Conservation (phyloP, 768 basidiomycete species). For the Trametes gibbosa region DNA sequence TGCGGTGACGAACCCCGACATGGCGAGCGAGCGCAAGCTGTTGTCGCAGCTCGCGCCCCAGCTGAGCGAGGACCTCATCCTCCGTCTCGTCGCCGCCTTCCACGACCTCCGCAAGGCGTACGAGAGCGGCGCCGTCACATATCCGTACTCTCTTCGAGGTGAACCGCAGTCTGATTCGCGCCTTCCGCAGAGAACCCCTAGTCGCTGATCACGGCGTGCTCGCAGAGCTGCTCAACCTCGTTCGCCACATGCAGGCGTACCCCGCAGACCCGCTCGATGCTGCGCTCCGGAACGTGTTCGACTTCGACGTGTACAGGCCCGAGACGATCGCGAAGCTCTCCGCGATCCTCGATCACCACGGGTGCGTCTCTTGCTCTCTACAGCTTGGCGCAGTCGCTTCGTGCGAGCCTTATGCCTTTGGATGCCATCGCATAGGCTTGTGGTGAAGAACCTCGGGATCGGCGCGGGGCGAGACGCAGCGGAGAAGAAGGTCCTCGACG, state of each 20-base stretch:
- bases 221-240: constrained; percentile 62
- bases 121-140: constrained; percentile 54
- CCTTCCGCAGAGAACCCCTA: not conserved
- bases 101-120: constrained; percentile 60
- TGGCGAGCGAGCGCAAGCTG: constrained; percentile 59
- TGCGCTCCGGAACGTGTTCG: constrained; percentile 63
- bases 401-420: not conserved
- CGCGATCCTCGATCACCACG: constrained; percentile 57
- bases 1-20: constrained; percentile 65
- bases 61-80: constrained; percentile 49
- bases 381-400: not conserved
- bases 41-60: constrained; percentile 62
- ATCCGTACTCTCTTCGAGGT: constrained; percentile 70
- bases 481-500: constrained; percentile 49
- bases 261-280: constrained; percentile 56
- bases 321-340: constrained; percentile 62
- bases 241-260: constrained; percentile 61
- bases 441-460: constrained; percentile 52
- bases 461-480: constrained; percentile 55
- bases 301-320: constrained; percentile 66
- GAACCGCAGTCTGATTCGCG: not conserved
- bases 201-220: not conserved
- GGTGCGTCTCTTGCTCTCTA: constrained; percentile 33
- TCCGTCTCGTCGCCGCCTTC: constrained; percentile 61
- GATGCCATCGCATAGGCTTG: constrained; percentile 35